Base-by-base conservation (phyloP, 2,329 filamentous ascomycete genomes). In the Trichoderma koningii region DNA sequence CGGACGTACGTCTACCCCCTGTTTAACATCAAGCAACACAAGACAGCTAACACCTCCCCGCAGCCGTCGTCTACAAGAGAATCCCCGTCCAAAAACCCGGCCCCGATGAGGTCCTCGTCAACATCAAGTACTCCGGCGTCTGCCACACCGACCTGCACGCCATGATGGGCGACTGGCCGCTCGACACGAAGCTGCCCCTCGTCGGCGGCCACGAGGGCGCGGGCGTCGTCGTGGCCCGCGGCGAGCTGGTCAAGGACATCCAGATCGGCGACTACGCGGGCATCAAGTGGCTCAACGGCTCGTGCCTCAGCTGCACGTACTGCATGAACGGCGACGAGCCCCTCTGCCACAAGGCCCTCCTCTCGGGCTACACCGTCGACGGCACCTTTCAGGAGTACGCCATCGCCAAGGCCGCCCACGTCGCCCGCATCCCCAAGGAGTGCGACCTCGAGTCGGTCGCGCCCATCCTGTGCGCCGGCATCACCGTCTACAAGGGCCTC, bases 321-420 rank as follows among this genome's bases (percentile, higher is more conserved):
- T 97, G 93, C 82, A 87, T 89, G 74, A 84, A 87, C 71, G 78
- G 86, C 55, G 90, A 96, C 71, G 93, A 97, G 80, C 89, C 92
- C 3, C 88, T 97, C 6, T 98, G 94, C 81, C 77, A 84, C 17
- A 81, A 90, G 66, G 87, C 91, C 28, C 80, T 85, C 42, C 85
- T 97, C 47, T 96, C 92, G 0, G 94, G 94, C 64, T 97, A 96
- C 84, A 96, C 92, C 5, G 92, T 97, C 75, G 91, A 97, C 76
- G 93, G 93, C 38, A 88, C 89, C 48, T 97, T 97, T 85, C 93
- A 97, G 82, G 88, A 97, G 82, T 97, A 96, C 81, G 87, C 86
- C 76, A 86, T 97, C 70, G 93, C 88, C 70, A 96, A 96, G 78
- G 93, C 92, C 17, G 87, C 89, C 19, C 91, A 96, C 77, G 87